Percentiles rank a stretch among this genome's conserved stretches.
Conservation (phyloP, 176 grass and related monocot genomes). For the Puya raimondii region DNA sequence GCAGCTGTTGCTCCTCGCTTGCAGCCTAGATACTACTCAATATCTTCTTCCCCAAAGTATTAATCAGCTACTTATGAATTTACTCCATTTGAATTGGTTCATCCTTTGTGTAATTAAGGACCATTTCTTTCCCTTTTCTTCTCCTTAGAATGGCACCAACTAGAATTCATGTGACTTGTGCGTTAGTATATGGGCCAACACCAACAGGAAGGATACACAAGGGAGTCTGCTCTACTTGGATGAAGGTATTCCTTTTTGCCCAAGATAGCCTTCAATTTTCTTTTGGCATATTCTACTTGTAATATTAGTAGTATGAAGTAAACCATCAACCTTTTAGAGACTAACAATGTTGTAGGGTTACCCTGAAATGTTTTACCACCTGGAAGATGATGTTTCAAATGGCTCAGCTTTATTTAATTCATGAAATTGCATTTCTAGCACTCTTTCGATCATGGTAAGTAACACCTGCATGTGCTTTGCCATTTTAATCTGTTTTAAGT, state of each 20-base stretch:
- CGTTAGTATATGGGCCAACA: constrained; percentile 74
- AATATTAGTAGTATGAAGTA: not conserved
- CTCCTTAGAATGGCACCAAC: constrained; percentile 45
- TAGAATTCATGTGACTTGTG: constrained; percentile 86
- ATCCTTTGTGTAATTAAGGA: not conserved
- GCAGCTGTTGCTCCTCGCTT: constrained; percentile 75
- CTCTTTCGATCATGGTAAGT: too few species aligned
- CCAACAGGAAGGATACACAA: constrained; percentile 85
- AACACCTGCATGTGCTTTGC: too few species aligned
- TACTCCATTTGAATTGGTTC: not conserved
- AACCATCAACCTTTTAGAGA: not conserved
- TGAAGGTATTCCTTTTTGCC: constrained; percentile 52
- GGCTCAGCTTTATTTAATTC: too few species aligned
- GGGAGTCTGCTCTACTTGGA: constrained; percentile 94
- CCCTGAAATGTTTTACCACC: too few species aligned
- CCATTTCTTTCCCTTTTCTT: not conserved
- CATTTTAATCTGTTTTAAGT: too few species aligned
- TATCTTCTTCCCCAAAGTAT: constrained; percentile 87
- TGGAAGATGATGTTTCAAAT: too few species aligned
- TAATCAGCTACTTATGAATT: not conserved
- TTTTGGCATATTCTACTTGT: not conserved
- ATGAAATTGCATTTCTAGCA: too few species aligned
- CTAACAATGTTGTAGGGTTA: too few species aligned
- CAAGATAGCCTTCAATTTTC: not conserved
- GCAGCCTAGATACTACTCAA: constrained; percentile 77